phyloP scores from a whole-genome alignment of 495 filamentous ascomycete species.

The Trypethelium eluteriae region DNA sequence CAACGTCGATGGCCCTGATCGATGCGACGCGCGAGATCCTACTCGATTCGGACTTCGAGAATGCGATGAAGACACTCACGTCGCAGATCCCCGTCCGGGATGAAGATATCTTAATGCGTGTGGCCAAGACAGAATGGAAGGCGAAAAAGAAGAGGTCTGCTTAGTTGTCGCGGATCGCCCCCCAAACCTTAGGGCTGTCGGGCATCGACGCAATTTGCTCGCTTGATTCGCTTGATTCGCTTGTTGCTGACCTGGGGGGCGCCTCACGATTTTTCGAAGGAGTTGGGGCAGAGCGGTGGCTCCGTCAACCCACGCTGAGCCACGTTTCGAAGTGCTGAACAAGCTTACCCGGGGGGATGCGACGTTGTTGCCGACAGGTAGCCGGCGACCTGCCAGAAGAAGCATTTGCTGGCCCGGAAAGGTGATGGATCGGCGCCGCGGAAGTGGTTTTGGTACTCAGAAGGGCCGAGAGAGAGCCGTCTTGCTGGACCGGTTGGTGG shows the following conservation, averaged over 20 bases:
- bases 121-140: conserved; percentile 88
- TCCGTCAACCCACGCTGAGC: background rate
- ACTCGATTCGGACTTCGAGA: conserved; percentile 92
- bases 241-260: background rate
- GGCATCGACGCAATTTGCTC: background rate
- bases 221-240: background rate
- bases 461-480: background rate
- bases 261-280: background rate
- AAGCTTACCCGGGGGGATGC: background rate
- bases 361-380: background rate
- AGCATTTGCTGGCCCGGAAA: background rate
- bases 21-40: conserved; percentile 87
- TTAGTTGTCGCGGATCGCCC: background rate
- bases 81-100: conserved; percentile 94
- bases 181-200: background rate
- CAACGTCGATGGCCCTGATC: conserved; percentile 81
- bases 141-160: conserved; percentile 42
- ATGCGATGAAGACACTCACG: conserved; percentile 94
- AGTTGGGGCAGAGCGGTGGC: background rate
- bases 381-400: conserved; percentile 4
- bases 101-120: conserved; percentile 88
- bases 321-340: background rate
- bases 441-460: conserved; percentile 1
- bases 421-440: conserved; percentile 8
- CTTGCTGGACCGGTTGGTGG: background rate